Conservation (phyloP, 2,329 filamentous ascomycete genomes). For the Penicillium janthinellum region DNA sequence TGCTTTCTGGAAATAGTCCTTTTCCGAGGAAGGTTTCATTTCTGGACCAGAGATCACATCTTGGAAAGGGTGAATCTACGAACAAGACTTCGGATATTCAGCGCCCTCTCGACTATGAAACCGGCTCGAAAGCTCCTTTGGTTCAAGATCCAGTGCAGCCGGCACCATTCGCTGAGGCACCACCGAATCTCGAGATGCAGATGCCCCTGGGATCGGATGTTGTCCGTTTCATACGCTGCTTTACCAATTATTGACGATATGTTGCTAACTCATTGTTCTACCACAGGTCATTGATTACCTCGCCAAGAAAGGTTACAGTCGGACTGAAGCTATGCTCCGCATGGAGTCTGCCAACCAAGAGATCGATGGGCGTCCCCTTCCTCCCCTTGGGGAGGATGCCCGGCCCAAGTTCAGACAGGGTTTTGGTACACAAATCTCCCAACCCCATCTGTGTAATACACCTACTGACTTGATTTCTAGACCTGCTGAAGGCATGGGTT, state of each 20-base stretch:
- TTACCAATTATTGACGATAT: too few species aligned
- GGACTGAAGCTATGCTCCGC: slow-evolving; percentile 88
- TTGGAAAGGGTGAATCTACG: too few species aligned
- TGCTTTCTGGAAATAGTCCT: background rate
- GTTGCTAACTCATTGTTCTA: background rate
- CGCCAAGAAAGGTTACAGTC: slow-evolving; percentile 89
- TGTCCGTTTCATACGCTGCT: background rate
- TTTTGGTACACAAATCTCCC: slow-evolving; percentile 53
- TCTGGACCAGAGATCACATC: too few species aligned
- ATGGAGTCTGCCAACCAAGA: slow-evolving; percentile 86
- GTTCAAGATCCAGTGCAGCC: background rate
- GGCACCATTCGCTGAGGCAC: background rate
- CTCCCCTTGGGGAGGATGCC: slow-evolving; percentile 67
- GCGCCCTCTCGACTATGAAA: too few species aligned
- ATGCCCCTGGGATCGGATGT: background rate
- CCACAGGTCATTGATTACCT: slow-evolving; percentile 86
- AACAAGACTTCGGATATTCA: background rate
- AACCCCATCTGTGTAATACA: background rate
- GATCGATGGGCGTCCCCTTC: slow-evolving; percentile 75
- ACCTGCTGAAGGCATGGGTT: slow-evolving; percentile 76
- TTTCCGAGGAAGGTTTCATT: too few species aligned
- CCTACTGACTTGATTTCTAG: slow-evolving; percentile 39
- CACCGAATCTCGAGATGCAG: background rate
- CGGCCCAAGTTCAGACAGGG: slow-evolving; percentile 76
- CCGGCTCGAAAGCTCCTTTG: background rate